Evolutionary conservation across 805 yeast species (phyloP), one percentile per base, ranked within the genome.

Genomic region (Wickerhamiella sorbophila): DNA sequence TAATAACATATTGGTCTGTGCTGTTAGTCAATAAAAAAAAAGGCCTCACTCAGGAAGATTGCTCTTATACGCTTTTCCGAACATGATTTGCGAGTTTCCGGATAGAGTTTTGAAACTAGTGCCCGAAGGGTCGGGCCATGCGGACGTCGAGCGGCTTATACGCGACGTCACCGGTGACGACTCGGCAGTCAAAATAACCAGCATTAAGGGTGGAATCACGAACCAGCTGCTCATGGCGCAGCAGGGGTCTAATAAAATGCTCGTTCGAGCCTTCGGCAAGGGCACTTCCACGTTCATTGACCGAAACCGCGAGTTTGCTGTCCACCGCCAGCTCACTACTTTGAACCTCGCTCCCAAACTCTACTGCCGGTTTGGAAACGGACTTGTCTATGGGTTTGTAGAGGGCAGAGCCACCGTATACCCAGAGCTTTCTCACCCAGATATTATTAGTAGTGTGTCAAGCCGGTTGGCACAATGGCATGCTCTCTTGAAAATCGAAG

Each of bases 391-490:
- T 52, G 86, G 83, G 4, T 80, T 64, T 52, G 63, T 78, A 8
- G 70, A 73, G 1, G 91, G 91, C 8, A 55, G 77, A 22, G 70
- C 87, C 0, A 61, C 78, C 29, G 63, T 68, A 4, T 71, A 76
- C 5, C 59, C 62, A 12, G 83, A 80, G 50, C 61, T 80, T 43
- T 61, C 70, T 24, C 50, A 66, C 36, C 65, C 65, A 3, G 48
- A 53, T 12, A 47, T 79, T 12, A 77, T 66, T 58, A 74, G 73
- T 1, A 65, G 71, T 18, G 74, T 81, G 18, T 80, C 87, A 0
- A 71, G 71, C 36, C 71, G 73, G 46, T 64, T 81, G 37, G 87
- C 85, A 2, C 72, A 75, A 47, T 77, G 86, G 84, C 91, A 80
- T 56, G 58, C 65, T 4, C 56, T 58, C 20, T 65, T 79, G 4